A percentile compares a stretch with the other conserved stretches of the same genome.
Evolutionary conservation across 495 filamentous ascomycete genomes (phyloP).

Genomic region (Neurospora sp.): DNA sequence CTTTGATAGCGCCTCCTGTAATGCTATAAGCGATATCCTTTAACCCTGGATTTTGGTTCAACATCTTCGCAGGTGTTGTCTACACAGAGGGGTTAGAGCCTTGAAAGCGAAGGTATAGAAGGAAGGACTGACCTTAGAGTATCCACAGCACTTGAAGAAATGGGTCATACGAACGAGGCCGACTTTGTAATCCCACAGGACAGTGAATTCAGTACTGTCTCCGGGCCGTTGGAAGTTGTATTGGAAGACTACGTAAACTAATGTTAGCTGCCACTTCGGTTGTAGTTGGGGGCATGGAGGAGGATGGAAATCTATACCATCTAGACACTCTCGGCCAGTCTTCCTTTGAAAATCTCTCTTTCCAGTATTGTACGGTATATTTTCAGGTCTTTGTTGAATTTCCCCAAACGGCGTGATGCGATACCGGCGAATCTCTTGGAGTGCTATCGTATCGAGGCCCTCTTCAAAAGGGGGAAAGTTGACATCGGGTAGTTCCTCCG

Average conservation of each 20-base stretch:
- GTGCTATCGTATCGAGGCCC: slow-evolving; percentile 40
- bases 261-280: slow-evolving; percentile 1
- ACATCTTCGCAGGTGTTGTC: slow-evolving; percentile 78
- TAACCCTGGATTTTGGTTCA: slow-evolving; percentile 70
- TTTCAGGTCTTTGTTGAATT: slow-evolving; percentile 58
- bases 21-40: slow-evolving; percentile 84
- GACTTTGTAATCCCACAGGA: slow-evolving; percentile 96
- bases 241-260: slow-evolving; percentile 58
- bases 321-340: slow-evolving; percentile 78
- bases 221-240: slow-evolving; percentile 74
- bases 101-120: background rate
- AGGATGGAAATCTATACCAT: slow-evolving; percentile 47
- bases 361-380: slow-evolving; percentile 87
- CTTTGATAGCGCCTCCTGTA: slow-evolving; percentile 79
- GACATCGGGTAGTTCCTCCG: slow-evolving; percentile 43
- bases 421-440: slow-evolving; percentile 48
- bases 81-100: slow-evolving; percentile 17
- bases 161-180: slow-evolving; percentile 92
- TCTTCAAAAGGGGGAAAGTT: slow-evolving; percentile 60
- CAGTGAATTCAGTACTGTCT: slow-evolving; percentile 55
- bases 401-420: slow-evolving; percentile 55
- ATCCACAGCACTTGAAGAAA: slow-evolving; percentile 83
- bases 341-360: slow-evolving; percentile 80
- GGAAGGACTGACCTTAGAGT: slow-evolving; percentile 59
- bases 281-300: background rate